A percentile compares a stretch with the other conserved stretches of the same genome.
Conservation (phyloP, 495 filamentous ascomycete genomes). For the Penicillium taxi region DNA sequence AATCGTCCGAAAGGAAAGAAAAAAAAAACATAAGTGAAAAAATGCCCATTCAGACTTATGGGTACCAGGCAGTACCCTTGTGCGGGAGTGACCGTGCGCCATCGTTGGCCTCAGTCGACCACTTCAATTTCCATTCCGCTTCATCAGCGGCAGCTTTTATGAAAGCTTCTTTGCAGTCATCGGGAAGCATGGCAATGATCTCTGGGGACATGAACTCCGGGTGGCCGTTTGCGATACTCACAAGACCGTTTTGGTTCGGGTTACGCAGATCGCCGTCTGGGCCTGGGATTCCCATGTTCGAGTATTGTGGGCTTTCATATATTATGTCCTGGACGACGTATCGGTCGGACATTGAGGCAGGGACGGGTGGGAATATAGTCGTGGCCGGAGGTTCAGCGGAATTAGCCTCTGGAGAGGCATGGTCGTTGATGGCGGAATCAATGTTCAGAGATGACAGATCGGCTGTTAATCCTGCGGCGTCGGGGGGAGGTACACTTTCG, state of each 20-base stretch:
- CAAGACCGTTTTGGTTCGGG: conserved; percentile 57
- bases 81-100: conserved; percentile 39
- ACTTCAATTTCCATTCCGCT: conserved; percentile 61
- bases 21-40: conserved; percentile 6
- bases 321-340: conserved; percentile 68
- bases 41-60: conserved; percentile 15
- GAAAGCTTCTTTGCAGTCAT: conserved; percentile 64
- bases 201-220: conserved; percentile 54
- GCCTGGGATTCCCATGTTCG: conserved; percentile 54
- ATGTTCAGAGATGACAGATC: conserved; percentile 33
- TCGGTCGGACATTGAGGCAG: conserved; percentile 58
- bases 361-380: conserved; percentile 54
- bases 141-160: conserved; percentile 54
- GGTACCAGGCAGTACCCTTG: conserved; percentile 46
- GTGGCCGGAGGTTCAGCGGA: conserved; percentile 7
- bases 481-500: conserved; percentile 50
- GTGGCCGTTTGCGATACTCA: conserved; percentile 34
- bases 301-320: conserved; percentile 52
- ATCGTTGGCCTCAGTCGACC: conserved; percentile 54
- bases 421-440: conserved; percentile 6
- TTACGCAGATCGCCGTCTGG: conserved; percentile 54
- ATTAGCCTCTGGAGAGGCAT: conserved; percentile 1
- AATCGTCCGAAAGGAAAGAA: conserved; percentile 1
- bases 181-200: conserved; percentile 58
- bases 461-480: conserved; percentile 19